Conservation (phyloP, 495 filamentous ascomycete genomes). For the Daldinia concentrica region DNA sequence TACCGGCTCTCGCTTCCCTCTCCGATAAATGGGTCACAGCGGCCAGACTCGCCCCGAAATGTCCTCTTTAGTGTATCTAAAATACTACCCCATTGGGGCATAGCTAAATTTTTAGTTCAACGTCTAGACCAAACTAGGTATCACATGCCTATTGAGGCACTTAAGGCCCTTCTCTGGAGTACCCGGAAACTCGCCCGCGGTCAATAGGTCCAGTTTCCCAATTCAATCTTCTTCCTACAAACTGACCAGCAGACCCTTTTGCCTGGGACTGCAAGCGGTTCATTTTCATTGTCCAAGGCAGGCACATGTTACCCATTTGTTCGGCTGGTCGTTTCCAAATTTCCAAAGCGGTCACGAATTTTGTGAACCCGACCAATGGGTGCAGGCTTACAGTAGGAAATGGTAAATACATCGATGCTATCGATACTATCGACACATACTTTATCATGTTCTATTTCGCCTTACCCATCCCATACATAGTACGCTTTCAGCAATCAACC, state of each 20-base stretch:
- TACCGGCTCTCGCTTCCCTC: constrained; percentile 30
- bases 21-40: constrained; percentile 39
- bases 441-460: background rate
- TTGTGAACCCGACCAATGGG: background rate
- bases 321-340: constrained; percentile 21
- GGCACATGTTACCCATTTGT: constrained; percentile 38
- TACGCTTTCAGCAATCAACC: constrained; percentile 1
- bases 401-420: background rate
- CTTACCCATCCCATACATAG: background rate
- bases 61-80: constrained; percentile 30
- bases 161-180: constrained; percentile 33
- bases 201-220: constrained; percentile 46
- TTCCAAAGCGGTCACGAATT: constrained; percentile 31
- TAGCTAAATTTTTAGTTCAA: constrained; percentile 22
- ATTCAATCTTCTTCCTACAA: constrained; percentile 20
- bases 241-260: constrained; percentile 44
- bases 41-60: constrained; percentile 43
- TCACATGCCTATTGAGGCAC: constrained; percentile 44
- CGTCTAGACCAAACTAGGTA: constrained; percentile 35
- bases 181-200: constrained; percentile 45
- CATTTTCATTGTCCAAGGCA: constrained; percentile 33
- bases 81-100: constrained; percentile 11
- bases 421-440: background rate
- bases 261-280: constrained; percentile 40
- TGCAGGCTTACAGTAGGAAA: background rate